Evolutionary conservation across 345 rosid species (phyloP).

Genomic region (Euphorbia pulcherrima): DNA sequence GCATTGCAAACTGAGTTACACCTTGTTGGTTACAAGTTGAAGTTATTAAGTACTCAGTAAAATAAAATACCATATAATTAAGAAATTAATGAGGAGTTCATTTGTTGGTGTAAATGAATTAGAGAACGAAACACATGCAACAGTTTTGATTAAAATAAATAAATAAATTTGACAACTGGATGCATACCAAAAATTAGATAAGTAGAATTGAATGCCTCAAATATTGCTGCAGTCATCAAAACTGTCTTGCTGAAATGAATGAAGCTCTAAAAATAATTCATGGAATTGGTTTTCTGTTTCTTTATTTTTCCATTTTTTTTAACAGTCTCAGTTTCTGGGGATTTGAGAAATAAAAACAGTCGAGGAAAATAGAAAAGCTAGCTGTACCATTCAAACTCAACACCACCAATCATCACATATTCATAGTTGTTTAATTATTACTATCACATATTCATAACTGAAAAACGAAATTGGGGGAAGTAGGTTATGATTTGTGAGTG

Average conservation of each 20-base stretch:
- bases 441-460: too few relatives aligned
- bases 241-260: conserved; percentile 14
- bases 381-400: not conserved
- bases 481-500: too few relatives aligned
- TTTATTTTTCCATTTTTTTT: not conserved
- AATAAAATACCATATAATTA: too few relatives aligned
- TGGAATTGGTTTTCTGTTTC: not conserved
- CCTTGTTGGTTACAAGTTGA: too few relatives aligned
- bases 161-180: not conserved
- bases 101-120: not conserved
- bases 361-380: not conserved
- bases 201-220: not conserved
- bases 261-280: not conserved
- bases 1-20: too few relatives aligned
- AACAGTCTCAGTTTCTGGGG: not conserved
- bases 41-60: too few relatives aligned
- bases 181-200: not conserved
- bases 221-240: conserved; percentile 8
- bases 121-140: not conserved
- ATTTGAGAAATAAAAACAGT: not conserved
- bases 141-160: not conserved
- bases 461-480: too few relatives aligned
- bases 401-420: too few relatives aligned
- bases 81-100: too few relatives aligned
- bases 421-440: too few relatives aligned